Base-by-base conservation (phyloP, 805 yeast species). In the Cyberlindnera japonica region DNA sequence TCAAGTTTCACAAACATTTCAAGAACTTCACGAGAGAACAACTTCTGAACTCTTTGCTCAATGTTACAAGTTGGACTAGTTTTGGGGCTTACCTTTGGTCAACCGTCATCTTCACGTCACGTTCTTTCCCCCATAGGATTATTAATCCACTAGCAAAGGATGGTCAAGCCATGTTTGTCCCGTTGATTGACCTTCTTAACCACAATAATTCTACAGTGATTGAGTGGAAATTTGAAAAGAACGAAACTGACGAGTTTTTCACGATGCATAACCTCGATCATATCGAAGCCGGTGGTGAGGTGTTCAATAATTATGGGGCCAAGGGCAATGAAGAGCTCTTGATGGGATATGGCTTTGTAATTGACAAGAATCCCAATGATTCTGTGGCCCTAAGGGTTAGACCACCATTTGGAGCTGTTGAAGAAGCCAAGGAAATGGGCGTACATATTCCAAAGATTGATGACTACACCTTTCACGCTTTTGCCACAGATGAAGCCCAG, bases 281-380 rank as follows among this genome's bases (percentile, higher is more conserved):
- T 3, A 25, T 35, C 9, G 17, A 41, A 4, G 48, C 43, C 4
- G 64, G 64, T 1, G 58, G 63, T 1, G 83, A 86, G 55, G 48
- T 90, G 1, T 82, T 63, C 57, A 89, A 90, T 56, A 89, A 89
- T 61, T 89, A 89, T 58, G 97, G 96, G 2, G 81, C 83, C 21
- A 90, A 90, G 57, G 90, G 95, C 2, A 89, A 89, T 54, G 95
- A 88, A 50, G 96, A 89, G 58, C 62, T 89, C 14, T 62, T 89
- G 5, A 64, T 83, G 57, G 95, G 91, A 0, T 90, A 89, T 58
- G 95, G 86, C 6, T 90, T 82, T 60, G 73, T 74, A 38, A 50
- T 47, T 36, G 52, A 41, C 37, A 62, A 72, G 38, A 85, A 85
- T 51, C 63, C 67, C 4, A 80, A 79, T 35, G 90, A 83, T 49